Evolutionary conservation across 1,284 basidiomycete species (phyloP).

Genomic region (Leucoagaricus sp.): DNA sequence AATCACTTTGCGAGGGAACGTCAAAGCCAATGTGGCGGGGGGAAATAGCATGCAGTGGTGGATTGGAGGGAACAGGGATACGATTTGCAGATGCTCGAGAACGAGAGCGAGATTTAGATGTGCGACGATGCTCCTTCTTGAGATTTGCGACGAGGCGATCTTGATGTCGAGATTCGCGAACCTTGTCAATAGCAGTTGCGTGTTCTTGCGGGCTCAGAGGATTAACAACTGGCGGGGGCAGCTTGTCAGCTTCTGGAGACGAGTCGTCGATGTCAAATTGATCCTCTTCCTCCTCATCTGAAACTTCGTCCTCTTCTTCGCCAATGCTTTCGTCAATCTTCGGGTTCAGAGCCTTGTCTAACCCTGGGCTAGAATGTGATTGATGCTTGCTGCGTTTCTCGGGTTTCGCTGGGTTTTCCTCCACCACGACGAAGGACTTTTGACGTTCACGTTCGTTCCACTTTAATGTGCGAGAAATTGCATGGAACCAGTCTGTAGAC

Average conservation of each 20-base stretch:
- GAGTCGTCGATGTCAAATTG: constrained; percentile 91
- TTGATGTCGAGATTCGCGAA: constrained; percentile 12
- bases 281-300: constrained; percentile 61
- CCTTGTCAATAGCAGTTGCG: constrained; percentile 7
- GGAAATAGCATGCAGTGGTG: not conserved
- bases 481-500: constrained; percentile 97
- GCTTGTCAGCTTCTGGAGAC: constrained; percentile 48
- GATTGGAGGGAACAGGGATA: not conserved
- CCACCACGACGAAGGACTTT: constrained; percentile 97
- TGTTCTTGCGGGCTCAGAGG: constrained; percentile 8
- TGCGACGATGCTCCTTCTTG: constrained; percentile 3
- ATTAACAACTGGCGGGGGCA: not conserved
- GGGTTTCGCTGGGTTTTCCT: constrained; percentile 67
- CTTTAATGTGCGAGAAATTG: constrained; percentile 93
- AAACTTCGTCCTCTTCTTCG: constrained; percentile 50
- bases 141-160: constrained; percentile 5
- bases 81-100: constrained; percentile 2
- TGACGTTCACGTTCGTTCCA: constrained; percentile 98
- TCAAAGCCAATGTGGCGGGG: constrained; percentile 56
- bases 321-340: constrained; percentile 48
- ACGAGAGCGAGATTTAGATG: constrained; percentile 14
- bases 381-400: constrained; percentile 36
- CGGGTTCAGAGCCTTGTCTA: constrained; percentile 18
- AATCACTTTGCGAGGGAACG: constrained; percentile 30
- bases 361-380: constrained; percentile 21